Conservation (phyloP, 305 asterid genomes). For the Fraxinus dipetala region DNA sequence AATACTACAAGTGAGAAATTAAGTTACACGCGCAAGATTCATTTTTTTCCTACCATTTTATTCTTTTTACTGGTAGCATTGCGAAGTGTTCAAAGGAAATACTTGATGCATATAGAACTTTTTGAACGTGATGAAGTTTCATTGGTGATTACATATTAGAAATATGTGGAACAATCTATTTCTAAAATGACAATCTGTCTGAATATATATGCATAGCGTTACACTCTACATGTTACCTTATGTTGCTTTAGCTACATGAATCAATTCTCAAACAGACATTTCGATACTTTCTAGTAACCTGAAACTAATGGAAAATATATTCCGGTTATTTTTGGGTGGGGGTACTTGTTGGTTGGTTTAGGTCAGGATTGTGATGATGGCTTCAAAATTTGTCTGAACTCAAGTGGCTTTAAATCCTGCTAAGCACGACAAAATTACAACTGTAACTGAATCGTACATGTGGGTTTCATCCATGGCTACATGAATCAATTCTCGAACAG, state of each 20-base stretch:
- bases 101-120: not conserved
- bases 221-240: not conserved
- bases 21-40: not conserved
- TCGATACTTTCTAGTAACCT: not conserved
- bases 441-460: not conserved
- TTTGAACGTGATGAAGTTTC: not conserved
- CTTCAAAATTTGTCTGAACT: not conserved
- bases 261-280: not conserved
- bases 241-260: not conserved
- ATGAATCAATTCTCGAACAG: no score
- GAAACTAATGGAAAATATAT: not conserved
- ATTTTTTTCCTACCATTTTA: not conserved
- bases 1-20: not conserved
- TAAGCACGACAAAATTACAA: not conserved
- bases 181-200: not conserved
- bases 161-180: not conserved
- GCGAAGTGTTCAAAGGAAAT: not conserved
- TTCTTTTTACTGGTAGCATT: not conserved
- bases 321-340: not conserved
- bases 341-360: not conserved
- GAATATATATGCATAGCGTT: not conserved
- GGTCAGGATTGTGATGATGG: not conserved
- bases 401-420: not conserved
- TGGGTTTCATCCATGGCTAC: not conserved
- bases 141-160: not conserved